A percentile compares a stretch with the other conserved stretches of the same genome.
phyloP scores from a whole-genome alignment of 2,329 filamentous ascomycete genomes.

The Chaetomiaceae sp. region DNA sequence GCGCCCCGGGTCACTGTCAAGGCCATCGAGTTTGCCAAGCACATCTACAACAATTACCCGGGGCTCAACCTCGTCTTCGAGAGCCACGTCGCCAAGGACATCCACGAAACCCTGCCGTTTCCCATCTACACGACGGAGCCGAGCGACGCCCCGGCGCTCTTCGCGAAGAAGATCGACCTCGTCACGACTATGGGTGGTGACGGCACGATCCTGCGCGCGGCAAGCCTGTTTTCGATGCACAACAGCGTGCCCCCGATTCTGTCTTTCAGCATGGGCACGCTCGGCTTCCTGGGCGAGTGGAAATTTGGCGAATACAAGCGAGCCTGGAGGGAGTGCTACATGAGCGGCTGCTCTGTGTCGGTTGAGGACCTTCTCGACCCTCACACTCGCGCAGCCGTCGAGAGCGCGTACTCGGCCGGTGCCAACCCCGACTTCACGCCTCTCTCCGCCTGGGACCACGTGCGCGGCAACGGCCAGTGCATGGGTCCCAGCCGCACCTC shows the following conservation, averaged over 20 bases:
- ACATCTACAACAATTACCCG: slow-evolving; percentile 76
- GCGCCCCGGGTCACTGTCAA: slow-evolving; percentile 49
- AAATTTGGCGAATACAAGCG: slow-evolving; percentile 90
- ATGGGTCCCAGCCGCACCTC: slow-evolving; percentile 71
- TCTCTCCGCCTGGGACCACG: slow-evolving; percentile 57
- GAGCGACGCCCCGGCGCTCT: slow-evolving; percentile 40
- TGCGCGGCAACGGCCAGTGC: slow-evolving; percentile 78
- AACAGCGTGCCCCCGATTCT: slow-evolving; percentile 82
- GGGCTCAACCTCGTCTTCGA: slow-evolving; percentile 80
- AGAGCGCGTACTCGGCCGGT: slow-evolving; percentile 22
- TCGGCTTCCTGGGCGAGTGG: slow-evolving; percentile 95
- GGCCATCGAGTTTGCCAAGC: slow-evolving; percentile 55
- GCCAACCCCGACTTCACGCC: slow-evolving; percentile 24
- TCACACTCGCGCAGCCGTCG: slow-evolving; percentile 36
- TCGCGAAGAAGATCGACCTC: slow-evolving; percentile 79
- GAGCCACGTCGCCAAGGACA: slow-evolving; percentile 62
- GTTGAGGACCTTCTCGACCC: slow-evolving; percentile 40
- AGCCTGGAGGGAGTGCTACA: slow-evolving; percentile 88
- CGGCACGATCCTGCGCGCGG: slow-evolving; percentile 81
- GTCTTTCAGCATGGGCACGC: slow-evolving; percentile 93
- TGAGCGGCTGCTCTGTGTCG: slow-evolving; percentile 58
- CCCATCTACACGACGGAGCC: slow-evolving; percentile 63
- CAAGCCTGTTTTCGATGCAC: slow-evolving; percentile 79
- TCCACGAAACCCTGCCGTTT: slow-evolving; percentile 67
- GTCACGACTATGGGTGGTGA: slow-evolving; percentile 90